Evolutionary conservation across 768 basidiomycete species (phyloP), one percentile per base, ranked within the genome.

Genomic region (Lactarius tabidus): DNA sequence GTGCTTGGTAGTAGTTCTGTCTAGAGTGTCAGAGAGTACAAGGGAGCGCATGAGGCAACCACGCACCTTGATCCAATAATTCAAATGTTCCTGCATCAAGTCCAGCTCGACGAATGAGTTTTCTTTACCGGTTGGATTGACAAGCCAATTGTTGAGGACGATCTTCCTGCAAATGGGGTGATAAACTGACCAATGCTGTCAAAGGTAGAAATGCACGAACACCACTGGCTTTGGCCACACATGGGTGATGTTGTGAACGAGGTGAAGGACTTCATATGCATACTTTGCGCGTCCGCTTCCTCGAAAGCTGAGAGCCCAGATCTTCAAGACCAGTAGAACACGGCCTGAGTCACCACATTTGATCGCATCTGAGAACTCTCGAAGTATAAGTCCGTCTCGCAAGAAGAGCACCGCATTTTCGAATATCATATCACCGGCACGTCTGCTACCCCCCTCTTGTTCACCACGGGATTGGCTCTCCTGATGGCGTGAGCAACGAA

Each of bases 61-160:
- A 48, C 59, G 39, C 51, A 73, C 75, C 36, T 36, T 36, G 36
- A 36, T 36, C 74, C 72, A 77, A 59, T 67, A 75, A 39, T 77
- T 76, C 38, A 72, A 39, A 55, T 77, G 77, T 45, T 77, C 75
- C 48, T 78, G 76, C 29, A 78, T 57, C 0, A 77, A 69, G 39
- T 77, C 76, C 0, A 77, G 67, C 28, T 72, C 70, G 0, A 76
- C 63, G 36, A 63, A 77, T 2, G 57, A 75, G 36, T 36, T 36
- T 36, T 2, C 6, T 10, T 36, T 36, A 4, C 36, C 36, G 10
- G 36, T 36, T 2, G 36, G 36, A 36, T 36, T 75, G 3, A 75
- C 62, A 0, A 78, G 72, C 76, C 77, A 78, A 45, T 78, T 78
- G 0, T 75, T 70, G 2, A 77, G 36, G 0, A 77, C 66, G 26